Conservation (phyloP, 2,329 filamentous ascomycete genomes). For the Fusarium penzigii region DNA sequence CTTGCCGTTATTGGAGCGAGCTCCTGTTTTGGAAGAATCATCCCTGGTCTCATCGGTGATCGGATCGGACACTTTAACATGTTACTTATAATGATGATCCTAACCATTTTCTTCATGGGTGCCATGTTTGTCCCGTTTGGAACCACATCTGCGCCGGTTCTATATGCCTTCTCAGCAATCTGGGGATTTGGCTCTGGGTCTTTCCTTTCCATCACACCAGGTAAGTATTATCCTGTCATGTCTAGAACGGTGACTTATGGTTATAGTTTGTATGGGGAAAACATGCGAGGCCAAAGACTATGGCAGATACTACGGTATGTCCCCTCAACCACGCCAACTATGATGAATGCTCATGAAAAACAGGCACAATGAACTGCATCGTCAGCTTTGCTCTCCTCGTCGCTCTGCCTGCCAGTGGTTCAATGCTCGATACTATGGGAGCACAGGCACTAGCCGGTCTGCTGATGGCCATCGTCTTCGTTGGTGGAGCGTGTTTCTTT, state of each 20-base stretch:
- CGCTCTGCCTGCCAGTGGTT: conserved; percentile 46
- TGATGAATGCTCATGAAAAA: conserved; percentile 2
- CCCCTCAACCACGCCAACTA: not conserved
- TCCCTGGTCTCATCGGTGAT: conserved; percentile 46
- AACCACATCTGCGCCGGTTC: conserved; percentile 36
- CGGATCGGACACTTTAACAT: conserved; percentile 46
- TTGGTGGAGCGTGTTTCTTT: conserved; percentile 36
- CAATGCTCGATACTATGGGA: conserved; percentile 46
- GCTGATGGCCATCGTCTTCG: conserved; percentile 42
- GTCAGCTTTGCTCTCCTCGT: conserved; percentile 47
- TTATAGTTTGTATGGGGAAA: conserved; percentile 45
- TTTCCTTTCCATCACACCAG: conserved; percentile 44
- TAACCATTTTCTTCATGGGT: conserved; percentile 43
- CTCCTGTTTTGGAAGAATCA: conserved; percentile 43
- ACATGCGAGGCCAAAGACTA: conserved; percentile 49
- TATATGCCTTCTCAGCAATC: conserved; percentile 46
- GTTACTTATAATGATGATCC: conserved; percentile 21
- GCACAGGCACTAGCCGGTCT: conserved; percentile 46
- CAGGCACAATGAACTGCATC: conserved; percentile 48
- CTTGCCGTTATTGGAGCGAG: conserved; percentile 46
- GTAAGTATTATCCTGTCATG: conserved; percentile 4
- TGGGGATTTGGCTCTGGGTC: conserved; percentile 52
- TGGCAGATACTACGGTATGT: conserved; percentile 41
- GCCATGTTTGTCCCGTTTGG: conserved; percentile 48
- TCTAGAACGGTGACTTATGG: conserved; percentile 1